Evolutionary conservation across 2,329 filamentous ascomycete genomes (phyloP).

Genomic region (Echinosphaeria canescens): DNA sequence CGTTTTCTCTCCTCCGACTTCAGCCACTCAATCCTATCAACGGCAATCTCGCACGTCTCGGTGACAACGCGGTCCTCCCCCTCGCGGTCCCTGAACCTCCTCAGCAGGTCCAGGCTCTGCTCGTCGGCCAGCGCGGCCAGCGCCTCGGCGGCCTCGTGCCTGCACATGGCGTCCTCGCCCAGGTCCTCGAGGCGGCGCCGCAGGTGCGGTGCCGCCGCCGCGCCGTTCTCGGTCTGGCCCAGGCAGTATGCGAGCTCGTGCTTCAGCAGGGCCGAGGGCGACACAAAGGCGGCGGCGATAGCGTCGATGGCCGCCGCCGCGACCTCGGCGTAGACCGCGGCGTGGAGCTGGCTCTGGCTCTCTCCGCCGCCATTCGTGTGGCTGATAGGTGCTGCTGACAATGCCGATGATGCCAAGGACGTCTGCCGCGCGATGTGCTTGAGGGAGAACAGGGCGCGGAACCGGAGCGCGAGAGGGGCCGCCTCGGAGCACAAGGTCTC

Average conservation of each 20-base stretch:
- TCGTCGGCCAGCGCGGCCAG: conserved; percentile 67
- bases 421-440: conserved; percentile 69
- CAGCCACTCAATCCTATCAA: conserved; percentile 88
- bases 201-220: conserved; percentile 51
- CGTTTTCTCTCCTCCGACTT: conserved; percentile 46
- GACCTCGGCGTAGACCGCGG: conserved; percentile 12
- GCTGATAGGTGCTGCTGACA: no score
- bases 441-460: conserved; percentile 91
- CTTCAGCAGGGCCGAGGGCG: conserved; percentile 77
- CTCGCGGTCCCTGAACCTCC: conserved; percentile 48
- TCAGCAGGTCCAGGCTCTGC: conserved; percentile 53
- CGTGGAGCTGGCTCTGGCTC: no score
- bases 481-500: conserved; percentile 61
- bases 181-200: conserved; percentile 53
- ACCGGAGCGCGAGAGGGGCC: conserved; percentile 68
- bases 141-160: conserved; percentile 92
- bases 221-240: conserved; percentile 71
- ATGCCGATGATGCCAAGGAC: conserved; percentile 27
- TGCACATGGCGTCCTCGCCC: conserved; percentile 81
- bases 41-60: conserved; percentile 93
- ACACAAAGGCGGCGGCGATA: conserved; percentile 71
- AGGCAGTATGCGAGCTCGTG: conserved; percentile 96
- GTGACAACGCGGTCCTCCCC: conserved; percentile 64
- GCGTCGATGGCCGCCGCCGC: conserved; percentile 39
- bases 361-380: no score